phyloP scores from a whole-genome alignment of 140 eudicot genomes.

The Anethum foeniculum region DNA sequence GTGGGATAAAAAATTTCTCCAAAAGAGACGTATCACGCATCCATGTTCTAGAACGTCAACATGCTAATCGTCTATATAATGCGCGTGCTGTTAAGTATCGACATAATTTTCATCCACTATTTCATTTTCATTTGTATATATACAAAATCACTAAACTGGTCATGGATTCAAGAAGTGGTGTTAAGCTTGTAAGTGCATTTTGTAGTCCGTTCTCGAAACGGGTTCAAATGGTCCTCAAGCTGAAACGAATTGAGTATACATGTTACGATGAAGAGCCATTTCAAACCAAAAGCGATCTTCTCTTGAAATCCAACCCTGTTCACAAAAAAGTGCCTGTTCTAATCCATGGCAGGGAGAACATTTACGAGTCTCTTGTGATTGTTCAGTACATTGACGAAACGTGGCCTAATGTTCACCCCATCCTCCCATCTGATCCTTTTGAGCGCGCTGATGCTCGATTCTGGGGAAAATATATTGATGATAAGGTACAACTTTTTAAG shows the following conservation, averaged over 20 bases:
- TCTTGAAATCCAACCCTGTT: no score
- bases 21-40: no score
- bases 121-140: no score
- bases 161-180: neutral
- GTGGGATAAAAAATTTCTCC: no score
- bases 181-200: slow-evolving; percentile 4
- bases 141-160: neutral
- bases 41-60: no score
- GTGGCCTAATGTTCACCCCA: slow-evolving; percentile 24
- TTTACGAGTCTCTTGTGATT: slow-evolving; percentile 24
- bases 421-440: slow-evolving; percentile 36
- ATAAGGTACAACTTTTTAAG: neutral
- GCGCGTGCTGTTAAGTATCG: no score
- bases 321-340: no score
- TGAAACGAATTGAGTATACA: slow-evolving; percentile 15
- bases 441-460: slow-evolving; percentile 36
- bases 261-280: neutral
- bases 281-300: slow-evolving; percentile 12
- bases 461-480: slow-evolving; percentile 35
- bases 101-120: no score
- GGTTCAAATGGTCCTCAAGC: slow-evolving; percentile 12
- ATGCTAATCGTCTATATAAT: no score
- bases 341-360: slow-evolving; percentile 3
- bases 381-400: slow-evolving; percentile 36
- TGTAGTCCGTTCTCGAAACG: slow-evolving; percentile 19